These are phyloP conservation scores for Xylariaceae sp. DNA, from an alignment of 2,329 filamentous ascomycete genomes.

Conservation along the genomic window DNA sequence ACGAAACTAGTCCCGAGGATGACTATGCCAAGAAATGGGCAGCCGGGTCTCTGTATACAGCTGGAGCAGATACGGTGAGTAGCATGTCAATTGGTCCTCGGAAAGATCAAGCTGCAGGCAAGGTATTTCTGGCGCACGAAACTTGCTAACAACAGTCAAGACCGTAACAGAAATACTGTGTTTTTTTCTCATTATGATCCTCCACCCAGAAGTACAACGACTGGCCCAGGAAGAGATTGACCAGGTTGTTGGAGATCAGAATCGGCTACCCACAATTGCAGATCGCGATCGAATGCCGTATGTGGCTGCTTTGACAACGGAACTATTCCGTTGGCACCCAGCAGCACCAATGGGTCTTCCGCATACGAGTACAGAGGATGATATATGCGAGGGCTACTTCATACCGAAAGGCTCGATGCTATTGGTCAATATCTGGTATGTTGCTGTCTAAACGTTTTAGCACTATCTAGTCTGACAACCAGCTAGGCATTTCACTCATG, in stretches of 20 bases:
- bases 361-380: slow-evolving; percentile 22
- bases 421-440: slow-evolving; percentile 27
- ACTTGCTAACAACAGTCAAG: too few relatives aligned
- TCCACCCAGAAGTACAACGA: slow-evolving; percentile 52
- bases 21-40: slow-evolving; percentile 30
- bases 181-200: too few relatives aligned
- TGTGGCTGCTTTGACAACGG: slow-evolving; percentile 35
- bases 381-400: slow-evolving; percentile 20
- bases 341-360: slow-evolving; percentile 35
- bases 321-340: slow-evolving; percentile 36
- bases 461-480: too few relatives aligned
- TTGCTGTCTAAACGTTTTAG: too few relatives aligned
- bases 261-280: slow-evolving; percentile 31
- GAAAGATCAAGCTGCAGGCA: too few relatives aligned
- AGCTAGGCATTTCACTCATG: too few relatives aligned
- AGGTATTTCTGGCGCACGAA: too few relatives aligned
- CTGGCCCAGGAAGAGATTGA: slow-evolving; percentile 42
- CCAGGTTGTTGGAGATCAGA: slow-evolving; percentile 38
- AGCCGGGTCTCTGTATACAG: slow-evolving; percentile 31
- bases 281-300: slow-evolving; percentile 36
- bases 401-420: slow-evolving; percentile 29
- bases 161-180: too few relatives aligned
- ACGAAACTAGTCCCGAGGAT: slow-evolving; percentile 14
- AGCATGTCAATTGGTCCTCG: too few relatives aligned
- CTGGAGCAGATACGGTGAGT: slow-evolving; percentile 32